phyloP scores from a whole-genome alignment of 1,284 basidiomycete genomes.

The Pseudozyma sp. region DNA sequence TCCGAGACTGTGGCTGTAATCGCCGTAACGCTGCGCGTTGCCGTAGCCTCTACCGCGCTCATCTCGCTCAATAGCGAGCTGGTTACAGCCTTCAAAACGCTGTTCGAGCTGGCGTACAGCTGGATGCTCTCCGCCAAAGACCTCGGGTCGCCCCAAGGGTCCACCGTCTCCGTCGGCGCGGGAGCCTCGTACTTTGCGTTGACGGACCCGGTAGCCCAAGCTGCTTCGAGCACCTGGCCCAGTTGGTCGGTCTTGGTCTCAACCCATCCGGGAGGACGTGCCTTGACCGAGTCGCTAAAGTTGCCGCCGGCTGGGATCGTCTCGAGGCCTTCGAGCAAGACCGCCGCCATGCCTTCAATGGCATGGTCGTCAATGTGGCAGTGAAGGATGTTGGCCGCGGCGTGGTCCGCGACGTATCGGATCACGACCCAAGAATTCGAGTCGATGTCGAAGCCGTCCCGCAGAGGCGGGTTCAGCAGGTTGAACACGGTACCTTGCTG shows the following conservation, averaged over 20 bases:
- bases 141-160: slow-evolving; percentile 47
- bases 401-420: slow-evolving; percentile 46
- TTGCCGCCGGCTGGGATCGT: slow-evolving; percentile 41
- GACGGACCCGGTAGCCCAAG: slow-evolving; percentile 24
- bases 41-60: slow-evolving; percentile 29
- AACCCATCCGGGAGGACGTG: slow-evolving; percentile 17
- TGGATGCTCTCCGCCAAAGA: slow-evolving; percentile 42
- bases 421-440: slow-evolving; percentile 52
- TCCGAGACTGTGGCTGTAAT: slow-evolving; percentile 38
- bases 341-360: slow-evolving; percentile 55
- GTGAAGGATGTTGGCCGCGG: slow-evolving; percentile 51
- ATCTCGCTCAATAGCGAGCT: slow-evolving; percentile 37
- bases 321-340: slow-evolving; percentile 53
- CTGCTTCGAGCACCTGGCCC: slow-evolving; percentile 23
- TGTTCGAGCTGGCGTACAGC: slow-evolving; percentile 43
- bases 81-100: slow-evolving; percentile 29
- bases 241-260: slow-evolving; percentile 44
- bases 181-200: slow-evolving; percentile 26
- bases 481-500: slow-evolving; percentile 29
- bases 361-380: slow-evolving; percentile 55
- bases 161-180: slow-evolving; percentile 31
- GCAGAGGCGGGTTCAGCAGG: slow-evolving; percentile 44
- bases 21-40: slow-evolving; percentile 19
- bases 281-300: slow-evolving; percentile 36
- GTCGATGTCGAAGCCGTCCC: slow-evolving; percentile 54